A percentile compares a stretch with the other conserved stretches of the same genome.
Evolutionary conservation across 176 grass and related monocot genomes (phyloP).

Genomic region (Pontederia paniculata): DNA sequence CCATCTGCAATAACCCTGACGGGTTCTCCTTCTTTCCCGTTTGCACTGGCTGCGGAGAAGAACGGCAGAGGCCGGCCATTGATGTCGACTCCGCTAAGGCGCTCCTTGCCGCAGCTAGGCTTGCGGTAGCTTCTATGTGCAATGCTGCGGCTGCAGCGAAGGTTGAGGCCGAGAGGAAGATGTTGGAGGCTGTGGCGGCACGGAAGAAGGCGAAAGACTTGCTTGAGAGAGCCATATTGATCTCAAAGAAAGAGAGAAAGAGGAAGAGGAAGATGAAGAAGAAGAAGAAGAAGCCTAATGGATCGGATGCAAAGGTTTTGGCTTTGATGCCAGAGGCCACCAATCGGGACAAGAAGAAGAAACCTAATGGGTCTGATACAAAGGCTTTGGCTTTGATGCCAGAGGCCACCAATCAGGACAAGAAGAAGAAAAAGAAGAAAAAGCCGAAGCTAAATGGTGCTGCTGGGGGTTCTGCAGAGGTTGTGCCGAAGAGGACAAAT

Average conservation of each 20-base stretch:
- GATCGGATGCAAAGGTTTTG: neutral
- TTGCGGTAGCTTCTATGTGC: constrained; percentile 41
- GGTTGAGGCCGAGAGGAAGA: constrained; percentile 44
- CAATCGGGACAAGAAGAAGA: neutral
- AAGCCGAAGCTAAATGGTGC: neutral
- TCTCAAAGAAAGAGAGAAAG: constrained; percentile 15
- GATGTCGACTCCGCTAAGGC: constrained; percentile 28
- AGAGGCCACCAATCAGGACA: neutral
- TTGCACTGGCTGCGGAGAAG: neutral
- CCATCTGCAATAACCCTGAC: constrained; percentile 29
- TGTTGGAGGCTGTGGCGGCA: constrained; percentile 46
- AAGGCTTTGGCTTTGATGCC: too few relatives aligned
- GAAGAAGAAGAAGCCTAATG: neutral
- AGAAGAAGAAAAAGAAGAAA: constrained; percentile 4
- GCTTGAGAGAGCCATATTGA: constrained; percentile 30
- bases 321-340: too few relatives aligned
- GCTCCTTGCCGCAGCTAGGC: constrained; percentile 49
- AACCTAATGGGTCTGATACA: too few relatives aligned
- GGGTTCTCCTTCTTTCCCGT: constrained; percentile 20
- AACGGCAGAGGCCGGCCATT: neutral
- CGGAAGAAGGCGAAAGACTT: constrained; percentile 49
- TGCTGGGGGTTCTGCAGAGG: neutral
- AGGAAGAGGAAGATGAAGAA: neutral
- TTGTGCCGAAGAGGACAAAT: constrained; percentile 1
- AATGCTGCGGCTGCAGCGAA: constrained; percentile 38